Evolutionary conservation across 2,329 filamentous ascomycete species (phyloP), one percentile per base, ranked within the genome.

Genomic region (Botryotinia calthae): DNA sequence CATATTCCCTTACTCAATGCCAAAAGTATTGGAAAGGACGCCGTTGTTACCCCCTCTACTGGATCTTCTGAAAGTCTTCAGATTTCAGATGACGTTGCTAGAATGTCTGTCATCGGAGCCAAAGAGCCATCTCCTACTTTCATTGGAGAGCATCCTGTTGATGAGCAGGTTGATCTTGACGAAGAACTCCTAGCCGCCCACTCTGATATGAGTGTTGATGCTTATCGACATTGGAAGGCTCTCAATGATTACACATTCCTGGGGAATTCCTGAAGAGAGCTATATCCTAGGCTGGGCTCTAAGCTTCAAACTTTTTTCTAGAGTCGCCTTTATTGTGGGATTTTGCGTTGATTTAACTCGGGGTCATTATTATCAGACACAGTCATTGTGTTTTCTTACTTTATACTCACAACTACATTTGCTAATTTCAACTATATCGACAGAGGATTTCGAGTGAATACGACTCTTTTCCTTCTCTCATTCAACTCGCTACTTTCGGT

Each of bases 11-110:
- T n/a, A 5, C 48, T 56, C n/a, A 40, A n/a, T 31, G 34, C 65
- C 48, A 10, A 67, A 56, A 22, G 9, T 20, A 28, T n/a, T 31
- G 65, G 34, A 56, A 56, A 56, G 9, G 28, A 42, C 2, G 1
- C 34, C n/a, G 10, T n/a, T 16, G 48, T 40, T 56, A 22, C 34
- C 65, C n/a, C 28, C 5, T 42, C 65, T n/a, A 56, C n/a, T 28
- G 65, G 37, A 67, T 54, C 18, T 12, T 28, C 34, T 42, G 48
- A 42, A 56, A 56, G 48, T 67, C 16, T 67, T 67, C 65, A 67
- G 46, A 56, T 20, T 22, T 67, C 48, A 67, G 48, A 56, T 56
- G 48, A 42, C 7, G 48, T 56, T 56, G 20, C 48, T 42, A 56
- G 25, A 37, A 56, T 56, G 10, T 67, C 65, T 56, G 18, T 66